Evolutionary conservation across 106 monocot species (phyloP).

Genomic region (Dendrobium catenatum): DNA sequence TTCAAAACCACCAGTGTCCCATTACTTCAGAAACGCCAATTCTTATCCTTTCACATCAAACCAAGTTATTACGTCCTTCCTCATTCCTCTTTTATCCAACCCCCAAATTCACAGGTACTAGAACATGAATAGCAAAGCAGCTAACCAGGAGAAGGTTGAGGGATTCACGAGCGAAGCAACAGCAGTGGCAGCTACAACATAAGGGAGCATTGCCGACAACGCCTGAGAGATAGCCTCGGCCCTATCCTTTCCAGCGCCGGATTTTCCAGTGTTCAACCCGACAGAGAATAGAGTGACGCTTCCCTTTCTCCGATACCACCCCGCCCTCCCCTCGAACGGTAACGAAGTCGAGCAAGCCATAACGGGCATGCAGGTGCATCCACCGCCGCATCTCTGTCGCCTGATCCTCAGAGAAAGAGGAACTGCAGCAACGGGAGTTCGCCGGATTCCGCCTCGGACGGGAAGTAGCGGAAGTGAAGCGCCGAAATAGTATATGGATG

Average conservation of each 20-base stretch:
- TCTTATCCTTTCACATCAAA: not conserved
- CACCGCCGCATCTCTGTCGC: not conserved
- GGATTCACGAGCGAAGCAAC: constrained; percentile 75
- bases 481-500: not conserved
- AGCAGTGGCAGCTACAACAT: constrained; percentile 79
- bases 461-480: not conserved
- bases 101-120: not conserved
- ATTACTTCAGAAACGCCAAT: not conserved
- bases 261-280: constrained; percentile 1
- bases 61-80: not conserved
- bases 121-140: not conserved
- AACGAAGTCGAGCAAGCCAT: constrained; percentile 46
- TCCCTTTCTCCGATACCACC: constrained; percentile 50
- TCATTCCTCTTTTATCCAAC: too few species aligned
- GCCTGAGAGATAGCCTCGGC: constrained; percentile 20
- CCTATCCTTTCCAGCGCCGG: not conserved
- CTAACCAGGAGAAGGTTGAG: constrained; percentile 81
- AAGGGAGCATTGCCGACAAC: constrained; percentile 79
- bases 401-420: not conserved
- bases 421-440: not conserved
- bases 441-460: not conserved
- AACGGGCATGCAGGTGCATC: not conserved
- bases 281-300: constrained; percentile 41
- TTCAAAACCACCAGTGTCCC: not conserved
- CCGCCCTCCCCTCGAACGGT: constrained; percentile 47